These are phyloP conservation scores for Rubia yunnanensis DNA, from an alignment of 257 asterid species.

Conservation along the genomic window DNA sequence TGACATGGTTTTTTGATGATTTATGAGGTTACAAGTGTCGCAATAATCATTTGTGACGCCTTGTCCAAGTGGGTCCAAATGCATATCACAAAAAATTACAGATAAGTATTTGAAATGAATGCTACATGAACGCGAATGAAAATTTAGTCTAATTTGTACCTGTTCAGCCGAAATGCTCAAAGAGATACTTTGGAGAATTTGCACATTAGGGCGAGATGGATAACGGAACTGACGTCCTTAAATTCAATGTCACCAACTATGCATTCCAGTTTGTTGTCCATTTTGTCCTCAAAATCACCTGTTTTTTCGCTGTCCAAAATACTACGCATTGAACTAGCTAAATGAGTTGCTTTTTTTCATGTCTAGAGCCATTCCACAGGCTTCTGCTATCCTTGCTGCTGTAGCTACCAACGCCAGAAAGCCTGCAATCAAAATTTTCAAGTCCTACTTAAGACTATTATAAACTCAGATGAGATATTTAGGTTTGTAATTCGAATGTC, in stretches of 20 bases:
- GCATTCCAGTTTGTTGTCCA: constrained; percentile 4
- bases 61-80: too few species aligned
- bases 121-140: too few species aligned
- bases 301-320: constrained; percentile 20
- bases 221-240: constrained; percentile 14
- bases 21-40: too few species aligned
- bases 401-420: constrained; percentile 23
- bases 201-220: constrained; percentile 21
- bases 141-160: constrained; percentile 10
- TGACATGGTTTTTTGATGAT: too few species aligned
- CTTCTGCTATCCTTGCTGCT: constrained; percentile 22
- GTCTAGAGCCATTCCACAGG: constrained; percentile 15
- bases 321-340: constrained; percentile 14
- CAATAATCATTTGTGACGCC: too few species aligned
- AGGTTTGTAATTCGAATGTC: neutral
- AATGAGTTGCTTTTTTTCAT: constrained; percentile 15
- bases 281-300: constrained; percentile 14
- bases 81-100: too few species aligned
- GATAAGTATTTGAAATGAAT: neutral
- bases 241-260: constrained; percentile 22
- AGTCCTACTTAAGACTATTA: neutral
- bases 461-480: neutral
- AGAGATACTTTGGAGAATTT: constrained; percentile 17
- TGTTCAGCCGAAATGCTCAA: constrained; percentile 20
- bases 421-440: constrained; percentile 14